Evolutionary conservation across 371 early-diverging fungal species (phyloP).

Genomic region (Lichtheimia hyalospora): DNA sequence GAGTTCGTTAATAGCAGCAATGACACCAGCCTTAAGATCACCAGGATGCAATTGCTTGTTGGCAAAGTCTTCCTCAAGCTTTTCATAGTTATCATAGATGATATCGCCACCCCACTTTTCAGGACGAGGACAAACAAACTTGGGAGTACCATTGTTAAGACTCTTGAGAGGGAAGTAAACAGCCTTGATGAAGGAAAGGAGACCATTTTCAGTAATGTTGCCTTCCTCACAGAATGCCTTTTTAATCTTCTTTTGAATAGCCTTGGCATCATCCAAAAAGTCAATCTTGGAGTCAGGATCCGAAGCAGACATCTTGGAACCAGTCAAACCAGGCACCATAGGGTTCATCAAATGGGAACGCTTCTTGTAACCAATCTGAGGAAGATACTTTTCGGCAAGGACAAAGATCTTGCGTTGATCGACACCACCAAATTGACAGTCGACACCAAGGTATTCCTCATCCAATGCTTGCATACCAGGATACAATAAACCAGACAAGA

Average conservation of each 20-base stretch:
- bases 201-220: slow-evolving; percentile 93
- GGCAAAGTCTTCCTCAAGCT: slow-evolving; percentile 85
- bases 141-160: slow-evolving; percentile 53
- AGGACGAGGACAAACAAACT: slow-evolving; percentile 74
- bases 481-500: slow-evolving; percentile 95
- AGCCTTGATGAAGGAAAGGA: slow-evolving; percentile 86
- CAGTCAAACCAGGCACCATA: slow-evolving; percentile 99
- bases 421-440: slow-evolving; percentile 99
- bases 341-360: slow-evolving; percentile 99
- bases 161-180: slow-evolving; percentile 90
- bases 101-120: slow-evolving; percentile 91
- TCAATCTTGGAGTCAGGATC: slow-evolving; percentile 99
- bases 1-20: slow-evolving; percentile 83
- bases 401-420: slow-evolving; percentile 99
- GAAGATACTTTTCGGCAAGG: slow-evolving; percentile 97
- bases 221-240: slow-evolving; percentile 99
- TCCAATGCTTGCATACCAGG: slow-evolving; percentile 99
- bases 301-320: slow-evolving; percentile 98
- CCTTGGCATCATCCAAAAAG: slow-evolving; percentile 86
- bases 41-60: slow-evolving; percentile 93
- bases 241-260: slow-evolving; percentile 91
- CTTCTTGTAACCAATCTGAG: slow-evolving; percentile 96
- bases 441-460: slow-evolving; percentile 98
- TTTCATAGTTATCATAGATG: slow-evolving; percentile 70
- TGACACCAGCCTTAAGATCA: slow-evolving; percentile 95